Evolutionary conservation across 1,284 basidiomycete genomes (phyloP).

Genomic region (Fomitopsis betulina): DNA sequence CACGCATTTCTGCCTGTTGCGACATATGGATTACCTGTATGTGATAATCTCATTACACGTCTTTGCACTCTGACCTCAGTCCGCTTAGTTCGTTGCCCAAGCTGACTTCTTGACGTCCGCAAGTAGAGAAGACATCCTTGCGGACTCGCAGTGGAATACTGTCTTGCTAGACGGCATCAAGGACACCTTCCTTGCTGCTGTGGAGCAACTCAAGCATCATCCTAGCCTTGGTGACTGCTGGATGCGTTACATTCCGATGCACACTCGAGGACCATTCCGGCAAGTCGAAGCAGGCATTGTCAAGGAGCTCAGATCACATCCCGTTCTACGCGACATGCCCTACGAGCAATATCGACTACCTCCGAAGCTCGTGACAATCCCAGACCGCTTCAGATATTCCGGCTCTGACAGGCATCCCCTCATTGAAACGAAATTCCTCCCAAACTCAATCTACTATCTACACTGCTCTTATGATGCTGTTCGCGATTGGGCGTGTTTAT

Average conservation of each 20-base stretch:
- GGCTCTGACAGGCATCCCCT: neutral
- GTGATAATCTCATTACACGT: neutral
- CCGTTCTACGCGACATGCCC: neutral
- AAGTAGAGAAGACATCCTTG: neutral
- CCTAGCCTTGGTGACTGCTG: neutral
- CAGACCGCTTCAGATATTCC: neutral
- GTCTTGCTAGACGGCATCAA: neutral
- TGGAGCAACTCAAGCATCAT: neutral
- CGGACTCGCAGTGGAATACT: neutral
- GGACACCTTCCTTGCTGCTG: neutral
- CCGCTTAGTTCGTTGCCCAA: neutral
- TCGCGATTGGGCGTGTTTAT: constrained; percentile 47
- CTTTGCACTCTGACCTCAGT: neutral
- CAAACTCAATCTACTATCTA: neutral
- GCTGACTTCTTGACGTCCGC: neutral
- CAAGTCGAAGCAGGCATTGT: neutral
- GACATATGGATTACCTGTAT: neutral
- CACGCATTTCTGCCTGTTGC: neutral
- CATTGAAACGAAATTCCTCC: neutral
- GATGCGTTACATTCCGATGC: neutral
- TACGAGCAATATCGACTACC: neutral
- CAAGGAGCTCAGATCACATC: neutral
- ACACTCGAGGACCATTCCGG: neutral
- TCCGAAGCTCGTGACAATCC: neutral
- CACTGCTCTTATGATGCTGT: constrained; percentile 75